Base-by-base conservation (phyloP, 352 stramenopile genomes). In the Globisporangium apiculatum region DNA sequence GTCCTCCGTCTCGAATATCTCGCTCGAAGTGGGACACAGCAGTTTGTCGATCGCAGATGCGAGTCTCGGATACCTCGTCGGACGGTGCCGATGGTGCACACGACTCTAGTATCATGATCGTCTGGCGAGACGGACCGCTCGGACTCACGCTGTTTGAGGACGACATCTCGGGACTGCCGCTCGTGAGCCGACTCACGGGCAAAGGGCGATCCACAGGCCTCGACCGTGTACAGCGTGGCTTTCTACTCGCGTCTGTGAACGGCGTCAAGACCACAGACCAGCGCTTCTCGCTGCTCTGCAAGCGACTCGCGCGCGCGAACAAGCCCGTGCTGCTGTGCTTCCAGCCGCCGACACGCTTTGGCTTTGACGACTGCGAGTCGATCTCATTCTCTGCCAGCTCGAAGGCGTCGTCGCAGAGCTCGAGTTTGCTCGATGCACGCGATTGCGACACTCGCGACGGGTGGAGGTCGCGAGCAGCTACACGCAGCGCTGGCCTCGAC, bases 101-200 rank as follows among this genome's bases (percentile, higher is more conserved):
- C 31, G 14, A 24, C n/a, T 17, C 9, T 7, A 6, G 15, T n/a
- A 35, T 87, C 11, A 37, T 84, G 35, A 69, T 90, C 40, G 64
- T 83, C 50, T 90, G 80, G 80, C 63, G 55, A 9, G 43, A 64
- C 0, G 77, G 74, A 0, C 65, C 75, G 9, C 60, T 90, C 1
- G 80, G 80, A 0, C 47, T 90, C 40, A 82, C 77, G 14, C 60
- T 90, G 5, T 43, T 75, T 18, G 68, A 85, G 50, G 77, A 87
- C 37, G 53, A 65, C 38, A 75, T 81, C 50, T 77, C 73, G 9
- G 72, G 74, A 1, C 64, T 72, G 40, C 62, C 75, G 11, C n/a
- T 78, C 8, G 75, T 90, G 54, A 83, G 82, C 54, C 77, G 80
- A 12, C 70, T 90, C 51, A 90, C 80, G n/a, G 77, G 77, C n/a